phyloP scores from a whole-genome alignment of 129 eudicot species.

The Gnaphalium uliginosum region DNA sequence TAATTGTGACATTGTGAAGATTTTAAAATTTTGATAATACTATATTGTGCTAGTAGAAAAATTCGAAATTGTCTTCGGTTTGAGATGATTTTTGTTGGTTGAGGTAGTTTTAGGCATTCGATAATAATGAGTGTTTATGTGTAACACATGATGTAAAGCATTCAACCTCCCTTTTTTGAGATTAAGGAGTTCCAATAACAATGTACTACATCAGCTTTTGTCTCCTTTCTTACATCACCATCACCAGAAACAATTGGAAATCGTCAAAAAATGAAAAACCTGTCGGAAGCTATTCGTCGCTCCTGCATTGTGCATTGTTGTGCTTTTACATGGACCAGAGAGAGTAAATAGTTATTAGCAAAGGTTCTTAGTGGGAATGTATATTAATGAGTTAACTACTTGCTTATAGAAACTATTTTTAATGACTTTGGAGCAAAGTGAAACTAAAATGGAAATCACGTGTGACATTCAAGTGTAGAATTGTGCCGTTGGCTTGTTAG shows the following conservation, averaged over 20 bases:
- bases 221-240: too few relatives aligned
- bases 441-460: conserved; percentile 13
- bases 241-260: too few relatives aligned
- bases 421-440: background rate
- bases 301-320: background rate
- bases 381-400: background rate
- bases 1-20: conserved; percentile 8
- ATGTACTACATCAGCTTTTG: background rate
- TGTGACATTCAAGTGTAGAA: conserved; percentile 16
- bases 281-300: too few relatives aligned
- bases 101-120: conserved; percentile 4
- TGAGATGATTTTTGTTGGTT: background rate
- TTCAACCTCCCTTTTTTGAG: background rate
- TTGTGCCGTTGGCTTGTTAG: background rate
- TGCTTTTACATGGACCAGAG: conserved; percentile 12
- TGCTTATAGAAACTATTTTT: background rate
- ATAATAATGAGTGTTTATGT: background rate
- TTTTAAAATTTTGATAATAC: conserved; percentile 8
- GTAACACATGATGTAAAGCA: too few relatives aligned
- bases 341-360: background rate
- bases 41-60: background rate
- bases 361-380: conserved; percentile 3
- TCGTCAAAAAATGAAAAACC: too few relatives aligned
- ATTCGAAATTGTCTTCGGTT: background rate
- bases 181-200: background rate